Evolutionary conservation across 2,329 filamentous ascomycete genomes (phyloP), one percentile per base, ranked within the genome.

Genomic region (Hypoxylon sp.): DNA sequence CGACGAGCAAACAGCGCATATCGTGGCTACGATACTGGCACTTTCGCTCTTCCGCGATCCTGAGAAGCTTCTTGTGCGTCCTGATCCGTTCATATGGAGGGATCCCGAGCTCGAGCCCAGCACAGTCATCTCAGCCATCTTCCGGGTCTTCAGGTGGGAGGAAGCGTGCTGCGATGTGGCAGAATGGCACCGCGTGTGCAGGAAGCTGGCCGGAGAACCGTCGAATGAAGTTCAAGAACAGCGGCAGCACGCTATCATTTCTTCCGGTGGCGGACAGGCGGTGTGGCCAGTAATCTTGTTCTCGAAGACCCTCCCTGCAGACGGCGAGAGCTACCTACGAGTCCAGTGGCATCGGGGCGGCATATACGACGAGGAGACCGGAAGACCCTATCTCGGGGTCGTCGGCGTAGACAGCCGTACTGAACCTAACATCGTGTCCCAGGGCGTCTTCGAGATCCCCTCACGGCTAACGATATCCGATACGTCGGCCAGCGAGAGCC

Each of bases 181-280:
- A 24, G 67, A 69, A 31, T 69, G 67, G 67, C 67, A 69, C 35
- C 59, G 51, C 21, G 56, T 61, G 10, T 67, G 67, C n/a, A 51
- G 67, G 24, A 61, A 29, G 11, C 42, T 67, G 5, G 54, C 62
- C 1, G 67, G 67, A 0, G 60, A 56, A 11, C n/a, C 6, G 48
- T 31, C 19, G 17, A 48, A 24, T 21, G 31, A 27, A 24, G 50
- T 5, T 31, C 13, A 17, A 46, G 21, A 21, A 10, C 37, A 19
- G n/a, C 6, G 51, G 17, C 29, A 37, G 21, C 15, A 53, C 13
- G 42, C 46, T 6, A 46, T 63, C 19, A 37, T 69, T 13, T 63
- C 62, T 3, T 63, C 50, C 46, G 32, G 27, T 3, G n/a, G 11
- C 4, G 62, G 62, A 13, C 67, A 69, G 21, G 54, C 27, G 0